Base-by-base conservation (phyloP, 1,284 basidiomycete genomes). In the Sporisorium exsertum region DNA sequence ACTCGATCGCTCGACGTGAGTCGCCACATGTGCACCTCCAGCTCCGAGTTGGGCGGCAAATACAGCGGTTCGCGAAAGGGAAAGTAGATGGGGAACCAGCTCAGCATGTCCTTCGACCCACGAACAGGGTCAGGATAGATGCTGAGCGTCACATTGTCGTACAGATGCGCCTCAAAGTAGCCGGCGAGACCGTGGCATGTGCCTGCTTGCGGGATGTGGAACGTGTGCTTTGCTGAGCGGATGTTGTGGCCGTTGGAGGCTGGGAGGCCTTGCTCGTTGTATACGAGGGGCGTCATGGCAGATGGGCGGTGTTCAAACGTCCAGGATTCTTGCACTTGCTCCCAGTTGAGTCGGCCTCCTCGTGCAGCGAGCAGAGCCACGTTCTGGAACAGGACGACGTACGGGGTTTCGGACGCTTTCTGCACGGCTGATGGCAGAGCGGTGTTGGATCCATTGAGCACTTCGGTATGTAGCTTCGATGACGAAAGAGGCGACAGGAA, bases 61-160 rank as follows among this genome's bases (percentile, higher is more conserved):
- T 97, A 98, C 8, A 99, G 87, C 1, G 96, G 94, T 79, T 96
- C 93, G 91, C 71, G 65, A 60, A 87, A 84, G 1, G 96, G 96
- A 87, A 99, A 97, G 87, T 94, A 97, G 35, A 98, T 88, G 0
- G 97, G 97, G 88, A 99, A 99, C 97, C 97, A 99, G 81, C 94
- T 96, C 69, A 98, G 88, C 96, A 99, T 98, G 79, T 98, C 92
- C 78, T 93, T 65, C 93, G 18, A 90, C 87, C 61, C 93, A 90
- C 86, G 92, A 92, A 53, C 91, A 3, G 71, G 91, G 63, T 94
- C 91, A 0, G 97, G 97, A 85, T 97, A 95, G 54, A 97, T 99
- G 79, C 94, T 97, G 40, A 99, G 88, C 0, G 93, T 93, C 22
- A 99, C 89, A 77, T 92, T 91, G 43, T 90, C 91, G 85, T 97